A percentile compares a stretch with the other conserved stretches of the same genome.
These are phyloP conservation scores for Nicotiana rustica DNA, from an alignment of 305 asterid genomes.

Conservation along the genomic window DNA sequence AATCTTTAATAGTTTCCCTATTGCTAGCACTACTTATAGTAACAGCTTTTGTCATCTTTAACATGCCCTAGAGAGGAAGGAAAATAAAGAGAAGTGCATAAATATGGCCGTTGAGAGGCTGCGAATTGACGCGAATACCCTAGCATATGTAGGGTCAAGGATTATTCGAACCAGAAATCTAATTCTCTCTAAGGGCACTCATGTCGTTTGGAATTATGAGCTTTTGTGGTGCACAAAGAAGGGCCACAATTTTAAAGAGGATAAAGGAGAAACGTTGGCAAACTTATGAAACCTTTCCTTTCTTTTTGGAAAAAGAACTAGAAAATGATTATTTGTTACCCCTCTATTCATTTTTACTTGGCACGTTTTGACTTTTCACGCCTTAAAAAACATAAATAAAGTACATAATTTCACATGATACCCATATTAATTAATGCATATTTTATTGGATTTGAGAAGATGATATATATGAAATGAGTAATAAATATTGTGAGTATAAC, in stretches of 20 bases:
- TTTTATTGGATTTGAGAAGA: no score
- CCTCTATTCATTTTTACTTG: no score
- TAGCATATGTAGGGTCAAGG: background rate
- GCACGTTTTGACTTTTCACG: no score
- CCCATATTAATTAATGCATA: no score
- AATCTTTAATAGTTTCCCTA: background rate
- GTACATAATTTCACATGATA: no score
- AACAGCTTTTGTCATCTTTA: background rate
- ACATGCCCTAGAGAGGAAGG: slow-evolving; percentile 32
- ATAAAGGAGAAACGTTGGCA: background rate
- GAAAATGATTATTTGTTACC: background rate
- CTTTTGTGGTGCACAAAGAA: slow-evolving; percentile 25
- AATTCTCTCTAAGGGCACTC: background rate
- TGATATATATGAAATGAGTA: no score
- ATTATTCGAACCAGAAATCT: background rate
- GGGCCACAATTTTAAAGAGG: background rate
- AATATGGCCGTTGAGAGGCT: background rate
- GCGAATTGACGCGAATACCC: slow-evolving; percentile 25
- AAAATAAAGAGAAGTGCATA: background rate
- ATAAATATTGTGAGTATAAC: no score
- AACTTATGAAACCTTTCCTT: background rate
- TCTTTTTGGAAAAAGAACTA: background rate
- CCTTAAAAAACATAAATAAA: no score
- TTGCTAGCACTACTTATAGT: background rate
- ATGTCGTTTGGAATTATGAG: background rate